Percentiles rank a stretch among this genome's conserved stretches.
phyloP scores from a whole-genome alignment of 768 basidiomycete species.

The Floccularia luteovirens region DNA sequence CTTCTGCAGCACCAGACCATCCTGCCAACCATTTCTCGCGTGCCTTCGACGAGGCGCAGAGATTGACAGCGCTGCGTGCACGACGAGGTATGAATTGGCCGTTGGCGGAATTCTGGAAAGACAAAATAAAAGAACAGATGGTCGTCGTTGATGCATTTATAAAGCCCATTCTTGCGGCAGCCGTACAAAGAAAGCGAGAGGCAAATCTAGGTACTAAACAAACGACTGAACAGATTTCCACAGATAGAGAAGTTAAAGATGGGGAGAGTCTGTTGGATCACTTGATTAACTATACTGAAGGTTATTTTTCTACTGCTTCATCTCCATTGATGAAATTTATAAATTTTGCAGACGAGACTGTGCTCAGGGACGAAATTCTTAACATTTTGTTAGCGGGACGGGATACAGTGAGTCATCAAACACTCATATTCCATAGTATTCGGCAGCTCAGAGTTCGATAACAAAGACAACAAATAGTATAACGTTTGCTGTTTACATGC shows the following conservation, averaged over 20 bases:
- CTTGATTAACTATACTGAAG: conserved; percentile 46
- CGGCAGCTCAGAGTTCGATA: neutral
- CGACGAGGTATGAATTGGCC: conserved; percentile 28
- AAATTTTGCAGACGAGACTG: conserved; percentile 23
- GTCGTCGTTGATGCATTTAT: conserved; percentile 38
- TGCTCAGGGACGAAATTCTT: conserved; percentile 34
- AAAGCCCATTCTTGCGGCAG: conserved; percentile 40
- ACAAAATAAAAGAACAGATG: conserved; percentile 34
- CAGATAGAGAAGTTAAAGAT: conserved; percentile 27
- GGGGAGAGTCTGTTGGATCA: conserved; percentile 43
- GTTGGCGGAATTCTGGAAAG: conserved; percentile 41
- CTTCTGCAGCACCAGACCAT: conserved; percentile 14
- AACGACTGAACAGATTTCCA: conserved; percentile 9
- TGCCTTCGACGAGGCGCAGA: conserved; percentile 45
- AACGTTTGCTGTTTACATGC: conserved; percentile 48
- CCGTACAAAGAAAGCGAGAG: conserved; percentile 25
- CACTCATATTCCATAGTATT: neutral
- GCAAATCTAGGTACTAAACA: conserved; percentile 4
- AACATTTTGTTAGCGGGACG: conserved; percentile 49
- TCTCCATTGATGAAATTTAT: neutral
- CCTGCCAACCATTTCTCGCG: conserved; percentile 32
- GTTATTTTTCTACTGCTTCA: conserved; percentile 16
- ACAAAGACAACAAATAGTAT: conserved; percentile 39
- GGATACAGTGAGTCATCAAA: too few species aligned
- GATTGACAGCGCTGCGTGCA: conserved; percentile 25